Evolutionary conservation across 306 rosid species (phyloP).

Genomic region (Arachis hypogaea): DNA sequence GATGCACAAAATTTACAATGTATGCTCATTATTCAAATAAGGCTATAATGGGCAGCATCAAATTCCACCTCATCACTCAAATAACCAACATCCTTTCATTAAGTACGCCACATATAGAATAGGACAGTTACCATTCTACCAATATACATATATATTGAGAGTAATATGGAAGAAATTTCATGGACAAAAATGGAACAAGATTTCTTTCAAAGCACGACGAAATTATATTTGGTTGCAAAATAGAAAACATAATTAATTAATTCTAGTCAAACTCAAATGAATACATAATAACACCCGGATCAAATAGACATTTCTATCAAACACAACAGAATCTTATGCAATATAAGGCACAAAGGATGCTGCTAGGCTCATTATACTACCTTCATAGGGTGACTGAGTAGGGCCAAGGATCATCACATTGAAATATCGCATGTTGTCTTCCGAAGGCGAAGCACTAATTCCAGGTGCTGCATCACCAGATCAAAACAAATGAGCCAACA

Average conservation of each 20-base stretch:
- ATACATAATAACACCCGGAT: background rate
- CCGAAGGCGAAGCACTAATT: constrained; percentile 96
- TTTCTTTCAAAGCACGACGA: background rate
- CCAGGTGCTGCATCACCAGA: constrained; percentile 81
- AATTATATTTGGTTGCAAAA: background rate
- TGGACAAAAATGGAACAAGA: background rate
- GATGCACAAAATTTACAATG: background rate
- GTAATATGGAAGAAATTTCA: background rate
- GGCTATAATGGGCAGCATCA: background rate
- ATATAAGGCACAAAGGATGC: constrained; percentile 3
- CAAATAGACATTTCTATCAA: constrained; percentile 3
- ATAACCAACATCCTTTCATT: constrained; percentile 1
- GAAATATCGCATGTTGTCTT: constrained; percentile 95
- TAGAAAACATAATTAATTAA: background rate
- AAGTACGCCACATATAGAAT: background rate
- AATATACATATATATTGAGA: background rate
- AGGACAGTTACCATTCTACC: background rate
- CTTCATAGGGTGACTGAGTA: constrained; percentile 97
- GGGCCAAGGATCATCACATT: constrained; percentile 99
- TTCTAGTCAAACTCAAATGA: constrained; percentile 9
- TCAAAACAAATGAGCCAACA: constrained; percentile 36
- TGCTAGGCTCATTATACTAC: constrained; percentile 49
- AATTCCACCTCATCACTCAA: constrained; percentile 17
- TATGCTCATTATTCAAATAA: background rate
- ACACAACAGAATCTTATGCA: background rate